phyloP scores from a whole-genome alignment of 1,139 yeast genomes.

The Debaryomyces subglobosus region DNA sequence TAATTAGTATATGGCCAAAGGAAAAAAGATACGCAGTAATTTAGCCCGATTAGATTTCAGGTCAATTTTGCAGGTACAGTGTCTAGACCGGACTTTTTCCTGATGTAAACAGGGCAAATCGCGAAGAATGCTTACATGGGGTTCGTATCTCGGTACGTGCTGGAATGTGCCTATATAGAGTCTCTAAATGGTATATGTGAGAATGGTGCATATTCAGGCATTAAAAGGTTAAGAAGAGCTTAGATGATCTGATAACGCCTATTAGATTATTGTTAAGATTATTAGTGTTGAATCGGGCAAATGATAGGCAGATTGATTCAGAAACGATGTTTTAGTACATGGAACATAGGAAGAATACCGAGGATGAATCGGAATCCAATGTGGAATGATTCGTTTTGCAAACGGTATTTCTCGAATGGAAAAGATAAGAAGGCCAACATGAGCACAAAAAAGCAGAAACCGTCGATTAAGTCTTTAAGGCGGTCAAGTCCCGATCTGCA shows the following conservation, averaged over 20 bases:
- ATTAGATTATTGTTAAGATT: not conserved
- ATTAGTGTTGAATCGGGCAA: not conserved
- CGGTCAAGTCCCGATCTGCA: conserved; percentile 26
- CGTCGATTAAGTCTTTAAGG: conserved; percentile 30
- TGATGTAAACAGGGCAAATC: not conserved
- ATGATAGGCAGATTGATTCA: conserved; percentile 3
- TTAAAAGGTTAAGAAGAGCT: not conserved
- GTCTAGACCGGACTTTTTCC: not conserved
- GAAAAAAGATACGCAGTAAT: not conserved
- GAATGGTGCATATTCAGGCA: not conserved
- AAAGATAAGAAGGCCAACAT: not conserved
- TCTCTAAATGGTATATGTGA: not conserved
- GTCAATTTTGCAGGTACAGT: not conserved
- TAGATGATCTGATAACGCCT: not conserved
- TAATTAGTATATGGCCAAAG: not conserved
- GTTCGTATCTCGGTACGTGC: not conserved
- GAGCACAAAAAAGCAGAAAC: conserved; percentile 22
- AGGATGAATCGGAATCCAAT: not conserved
- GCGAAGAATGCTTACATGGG: not conserved
- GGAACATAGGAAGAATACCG: not conserved
- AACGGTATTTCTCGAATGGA: not conserved
- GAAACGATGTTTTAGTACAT: not conserved
- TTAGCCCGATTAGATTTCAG: not conserved
- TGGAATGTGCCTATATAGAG: not conserved
- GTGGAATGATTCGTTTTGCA: not conserved